phyloP scores from a whole-genome alignment of 192 early-diverging fungal species.

The Entomortierella parvispora region DNA sequence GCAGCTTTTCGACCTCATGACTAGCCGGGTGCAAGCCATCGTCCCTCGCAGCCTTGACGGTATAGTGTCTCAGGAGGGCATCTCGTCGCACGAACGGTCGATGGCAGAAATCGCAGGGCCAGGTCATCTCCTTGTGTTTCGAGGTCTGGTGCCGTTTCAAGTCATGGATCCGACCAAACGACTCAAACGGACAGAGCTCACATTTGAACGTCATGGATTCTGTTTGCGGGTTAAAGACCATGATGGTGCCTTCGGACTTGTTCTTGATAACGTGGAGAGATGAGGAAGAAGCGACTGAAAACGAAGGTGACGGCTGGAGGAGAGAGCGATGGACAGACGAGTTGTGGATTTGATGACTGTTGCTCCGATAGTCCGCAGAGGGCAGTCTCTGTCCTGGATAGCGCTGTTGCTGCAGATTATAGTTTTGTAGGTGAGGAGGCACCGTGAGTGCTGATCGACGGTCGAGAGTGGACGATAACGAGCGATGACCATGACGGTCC shows the following conservation, averaged over 20 bases:
- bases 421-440: no score
- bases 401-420: not conserved
- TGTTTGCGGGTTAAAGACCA: constrained; percentile 36
- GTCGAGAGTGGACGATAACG: no score
- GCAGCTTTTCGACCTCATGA: constrained; percentile 39
- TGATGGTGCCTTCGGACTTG: constrained; percentile 35
- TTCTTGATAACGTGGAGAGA: constrained; percentile 1
- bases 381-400: not conserved
- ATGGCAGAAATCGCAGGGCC: constrained; percentile 50
- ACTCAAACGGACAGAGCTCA: constrained; percentile 36
- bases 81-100: constrained; percentile 48
- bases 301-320: not conserved
- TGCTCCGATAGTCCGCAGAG: no score
- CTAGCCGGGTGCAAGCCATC: constrained; percentile 45
- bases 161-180: constrained; percentile 47
- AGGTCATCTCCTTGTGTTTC: constrained; percentile 51
- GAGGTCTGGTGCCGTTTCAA: constrained; percentile 46
- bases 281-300: not conserved
- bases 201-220: constrained; percentile 40
- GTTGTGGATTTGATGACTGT: not conserved
- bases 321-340: no score
- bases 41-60: constrained; percentile 47
- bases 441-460: no score
- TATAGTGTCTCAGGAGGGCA: constrained; percentile 41
- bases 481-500: no score